Conservation (phyloP, 2,329 filamentous ascomycete species). For the Zymoseptoria passerinii region DNA sequence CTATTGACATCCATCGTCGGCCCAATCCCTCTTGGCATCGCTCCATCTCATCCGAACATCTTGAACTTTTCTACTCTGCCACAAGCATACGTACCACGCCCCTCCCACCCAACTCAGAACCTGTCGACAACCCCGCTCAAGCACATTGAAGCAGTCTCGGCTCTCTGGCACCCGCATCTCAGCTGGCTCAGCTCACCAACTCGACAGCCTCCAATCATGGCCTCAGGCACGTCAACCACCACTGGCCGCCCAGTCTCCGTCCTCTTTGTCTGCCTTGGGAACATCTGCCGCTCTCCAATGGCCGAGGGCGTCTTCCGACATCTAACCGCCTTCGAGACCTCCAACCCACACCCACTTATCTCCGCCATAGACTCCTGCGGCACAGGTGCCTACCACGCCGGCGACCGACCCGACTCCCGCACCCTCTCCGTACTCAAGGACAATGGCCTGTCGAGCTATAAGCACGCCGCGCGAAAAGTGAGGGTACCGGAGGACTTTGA, state of each 20-base stretch:
- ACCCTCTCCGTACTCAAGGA: conserved; percentile 70
- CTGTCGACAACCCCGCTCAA: background rate
- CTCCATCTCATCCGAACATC: background rate
- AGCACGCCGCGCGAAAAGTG: conserved; percentile 69
- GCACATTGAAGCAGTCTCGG: background rate
- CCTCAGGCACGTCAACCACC: conserved; percentile 8
- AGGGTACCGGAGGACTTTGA: conserved; percentile 61
- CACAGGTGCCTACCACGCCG: conserved; percentile 78
- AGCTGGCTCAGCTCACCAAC: too few relatives aligned
- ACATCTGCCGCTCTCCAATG: conserved; percentile 92
- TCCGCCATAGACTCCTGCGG: conserved; percentile 76
- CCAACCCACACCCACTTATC: conserved; percentile 44
- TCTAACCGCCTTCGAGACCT: conserved; percentile 51
- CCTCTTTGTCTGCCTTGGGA: conserved; percentile 92
- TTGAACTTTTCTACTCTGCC: background rate
- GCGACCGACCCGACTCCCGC: conserved; percentile 67
- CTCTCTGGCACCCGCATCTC: too few relatives aligned
- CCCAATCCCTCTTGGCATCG: background rate
- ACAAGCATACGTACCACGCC: background rate
- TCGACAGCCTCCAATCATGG: background rate
- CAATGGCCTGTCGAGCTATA: conserved; percentile 63
- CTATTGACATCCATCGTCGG: background rate
- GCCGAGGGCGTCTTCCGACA: conserved; percentile 85
- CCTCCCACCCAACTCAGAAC: background rate
- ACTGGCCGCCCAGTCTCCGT: conserved; percentile 51